A percentile compares a stretch with the other conserved stretches of the same genome.
phyloP scores from a whole-genome alignment of 495 filamentous ascomycete genomes.

The Jackrogersella multiformis region DNA sequence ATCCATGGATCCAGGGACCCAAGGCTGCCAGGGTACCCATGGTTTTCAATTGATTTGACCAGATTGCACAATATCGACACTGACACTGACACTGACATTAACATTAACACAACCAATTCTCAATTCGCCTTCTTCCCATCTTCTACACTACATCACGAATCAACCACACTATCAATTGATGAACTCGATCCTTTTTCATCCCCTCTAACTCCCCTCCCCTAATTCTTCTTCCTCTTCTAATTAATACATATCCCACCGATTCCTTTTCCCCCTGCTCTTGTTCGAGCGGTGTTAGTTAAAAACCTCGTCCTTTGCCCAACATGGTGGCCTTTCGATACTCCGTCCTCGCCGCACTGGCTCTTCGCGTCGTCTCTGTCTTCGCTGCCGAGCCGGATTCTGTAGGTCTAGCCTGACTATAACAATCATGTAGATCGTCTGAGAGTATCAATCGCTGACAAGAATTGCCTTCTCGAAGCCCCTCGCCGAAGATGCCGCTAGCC shows the following conservation, averaged over 20 bases:
- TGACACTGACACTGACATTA: too few relatives aligned
- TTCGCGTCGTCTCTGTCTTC: constrained; percentile 71
- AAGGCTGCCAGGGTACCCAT: constrained; percentile 7
- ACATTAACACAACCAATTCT: too few relatives aligned
- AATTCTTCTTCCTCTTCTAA: constrained; percentile 4
- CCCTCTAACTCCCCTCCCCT: not conserved
- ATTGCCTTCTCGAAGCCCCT: constrained; percentile 27
- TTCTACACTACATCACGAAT: not conserved
- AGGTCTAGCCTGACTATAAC: constrained; percentile 58
- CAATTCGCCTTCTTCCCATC: not conserved
- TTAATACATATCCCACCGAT: constrained; percentile 8
- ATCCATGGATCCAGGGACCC: too few relatives aligned
- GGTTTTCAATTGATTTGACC: constrained; percentile 39
- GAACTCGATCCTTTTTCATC: too few relatives aligned
- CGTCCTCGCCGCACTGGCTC: constrained; percentile 73
- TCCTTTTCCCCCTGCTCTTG: constrained; percentile 38
- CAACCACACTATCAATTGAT: too few relatives aligned
- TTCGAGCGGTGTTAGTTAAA: not conserved
- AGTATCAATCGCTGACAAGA: constrained; percentile 21
- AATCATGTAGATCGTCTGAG: not conserved
- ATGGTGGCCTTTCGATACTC: constrained; percentile 81
- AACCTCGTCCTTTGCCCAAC: constrained; percentile 46
- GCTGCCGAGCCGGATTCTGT: constrained; percentile 64
- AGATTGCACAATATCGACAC: constrained; percentile 36
- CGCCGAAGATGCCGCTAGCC: constrained; percentile 53